Conservation (phyloP, 176 grass and related monocot species). For the Oryza meridionalis region DNA sequence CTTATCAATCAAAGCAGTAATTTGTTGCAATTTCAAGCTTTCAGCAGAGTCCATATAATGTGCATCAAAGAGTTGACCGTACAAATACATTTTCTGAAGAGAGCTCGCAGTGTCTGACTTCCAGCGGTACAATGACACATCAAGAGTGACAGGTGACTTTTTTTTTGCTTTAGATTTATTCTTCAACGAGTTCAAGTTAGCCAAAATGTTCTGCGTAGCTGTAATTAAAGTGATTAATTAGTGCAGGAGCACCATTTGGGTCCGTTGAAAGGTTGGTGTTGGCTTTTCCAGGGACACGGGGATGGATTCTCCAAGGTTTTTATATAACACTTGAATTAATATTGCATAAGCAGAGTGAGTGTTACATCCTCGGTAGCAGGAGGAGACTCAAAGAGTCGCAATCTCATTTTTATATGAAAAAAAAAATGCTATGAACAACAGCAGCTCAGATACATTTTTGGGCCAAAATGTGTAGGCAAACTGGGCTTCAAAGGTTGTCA, state of each 20-base stretch:
- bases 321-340: neutral
- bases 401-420: neutral
- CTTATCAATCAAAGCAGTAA: neutral
- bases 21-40: neutral
- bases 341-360: neutral
- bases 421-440: neutral
- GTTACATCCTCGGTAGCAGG: conserved; percentile 10
- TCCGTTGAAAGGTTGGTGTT: conserved; percentile 16
- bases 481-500: no score
- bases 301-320: neutral
- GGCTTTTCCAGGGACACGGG: neutral
- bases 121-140: neutral
- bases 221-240: neutral
- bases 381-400: neutral
- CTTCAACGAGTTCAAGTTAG: neutral
- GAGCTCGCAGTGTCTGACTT: neutral
- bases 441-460: no score
- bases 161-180: neutral
- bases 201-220: neutral
- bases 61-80: neutral
- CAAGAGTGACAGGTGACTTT: neutral
- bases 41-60: neutral
- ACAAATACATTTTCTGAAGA: neutral
- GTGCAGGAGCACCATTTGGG: neutral
- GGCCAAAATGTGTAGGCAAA: no score